Conservation (phyloP, 2,329 filamentous ascomycete genomes). For the Xylariaceae sp. region DNA sequence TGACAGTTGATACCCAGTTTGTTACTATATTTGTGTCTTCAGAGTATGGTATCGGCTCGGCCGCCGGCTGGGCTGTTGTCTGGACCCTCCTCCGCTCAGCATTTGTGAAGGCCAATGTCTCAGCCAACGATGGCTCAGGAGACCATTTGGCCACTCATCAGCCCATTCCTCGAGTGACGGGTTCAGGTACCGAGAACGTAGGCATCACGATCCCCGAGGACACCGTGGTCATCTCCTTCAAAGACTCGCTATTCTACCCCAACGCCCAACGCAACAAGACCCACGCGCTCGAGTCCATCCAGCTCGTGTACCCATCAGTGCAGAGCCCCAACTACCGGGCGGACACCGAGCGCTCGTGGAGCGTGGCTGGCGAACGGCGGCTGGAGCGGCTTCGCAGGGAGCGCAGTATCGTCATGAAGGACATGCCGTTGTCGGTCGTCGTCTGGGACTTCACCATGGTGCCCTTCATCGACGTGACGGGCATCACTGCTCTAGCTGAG, state of each 20-base stretch:
- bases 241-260: constrained; percentile 65
- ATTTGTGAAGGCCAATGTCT: constrained; percentile 47
- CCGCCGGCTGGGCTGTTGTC: constrained; percentile 69
- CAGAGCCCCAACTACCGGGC: constrained; percentile 33
- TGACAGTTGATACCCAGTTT: constrained; percentile 47
- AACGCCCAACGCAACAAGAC: constrained; percentile 58
- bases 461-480: constrained; percentile 42
- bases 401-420: constrained; percentile 32
- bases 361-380: constrained; percentile 38
- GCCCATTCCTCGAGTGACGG: constrained; percentile 8
- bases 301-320: constrained; percentile 41
- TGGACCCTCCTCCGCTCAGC: constrained; percentile 66
- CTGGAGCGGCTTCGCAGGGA: constrained; percentile 38
- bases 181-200: constrained; percentile 34
- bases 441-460: constrained; percentile 41
- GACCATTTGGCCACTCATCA: constrained; percentile 38
- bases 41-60: constrained; percentile 64
- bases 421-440: constrained; percentile 39
- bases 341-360: constrained; percentile 40
- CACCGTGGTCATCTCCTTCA: constrained; percentile 62
- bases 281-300: constrained; percentile 39
- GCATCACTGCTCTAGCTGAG: constrained; percentile 41
- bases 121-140: constrained; percentile 10
- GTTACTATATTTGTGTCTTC: constrained; percentile 67
- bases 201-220: constrained; percentile 50